phyloP scores from a whole-genome alignment of 2,329 filamentous ascomycete genomes.

The Phaeosphaeria sp. region DNA sequence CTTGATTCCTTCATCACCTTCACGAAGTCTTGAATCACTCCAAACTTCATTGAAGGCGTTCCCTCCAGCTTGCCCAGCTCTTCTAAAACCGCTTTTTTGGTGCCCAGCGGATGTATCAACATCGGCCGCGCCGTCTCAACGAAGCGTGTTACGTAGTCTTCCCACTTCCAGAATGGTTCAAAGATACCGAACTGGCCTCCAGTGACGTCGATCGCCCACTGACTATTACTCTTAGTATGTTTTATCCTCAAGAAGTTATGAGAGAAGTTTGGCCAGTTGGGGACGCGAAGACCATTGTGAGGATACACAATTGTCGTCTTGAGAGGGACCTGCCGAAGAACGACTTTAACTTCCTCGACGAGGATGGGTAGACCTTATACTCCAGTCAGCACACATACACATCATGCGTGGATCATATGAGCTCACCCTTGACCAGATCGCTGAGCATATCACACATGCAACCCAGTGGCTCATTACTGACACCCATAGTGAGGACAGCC shows the following conservation, averaged over 20 bases:
- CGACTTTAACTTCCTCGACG: neutral
- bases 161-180: neutral
- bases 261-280: neutral
- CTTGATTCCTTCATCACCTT: too few species aligned
- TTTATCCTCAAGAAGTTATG: neutral
- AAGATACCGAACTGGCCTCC: neutral
- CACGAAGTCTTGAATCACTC: neutral
- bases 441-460: neutral
- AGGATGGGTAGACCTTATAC: neutral
- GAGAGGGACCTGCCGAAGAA: neutral
- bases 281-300: neutral
- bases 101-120: neutral
- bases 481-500: neutral
- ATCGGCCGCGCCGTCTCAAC: neutral
- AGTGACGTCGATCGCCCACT: neutral
- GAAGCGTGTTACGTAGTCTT: neutral
- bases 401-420: too few species aligned
- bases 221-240: neutral
- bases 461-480: conserved; percentile 5
- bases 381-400: too few species aligned
- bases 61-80: neutral
- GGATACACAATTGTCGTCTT: neutral
- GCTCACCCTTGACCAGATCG: neutral
- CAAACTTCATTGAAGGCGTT: neutral
- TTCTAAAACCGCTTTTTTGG: neutral